These are phyloP conservation scores for Kwoniella dendrophila DNA, from an alignment of 768 basidiomycete species.

Conservation along the genomic window DNA sequence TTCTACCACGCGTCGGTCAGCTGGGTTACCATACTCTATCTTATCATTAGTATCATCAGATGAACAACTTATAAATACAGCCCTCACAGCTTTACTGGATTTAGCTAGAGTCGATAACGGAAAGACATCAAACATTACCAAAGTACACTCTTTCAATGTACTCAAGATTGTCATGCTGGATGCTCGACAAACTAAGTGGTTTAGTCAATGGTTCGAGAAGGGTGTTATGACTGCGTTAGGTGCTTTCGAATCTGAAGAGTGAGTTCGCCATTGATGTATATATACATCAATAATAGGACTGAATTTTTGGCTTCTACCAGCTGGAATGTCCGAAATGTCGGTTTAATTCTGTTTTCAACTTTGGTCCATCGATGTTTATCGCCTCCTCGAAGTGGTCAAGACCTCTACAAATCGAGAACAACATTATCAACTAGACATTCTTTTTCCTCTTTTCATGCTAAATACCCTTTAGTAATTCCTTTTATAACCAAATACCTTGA, in stretches of 20 bases:
- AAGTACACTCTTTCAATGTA: slow-evolving; percentile 54
- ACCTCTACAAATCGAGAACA: slow-evolving; percentile 33
- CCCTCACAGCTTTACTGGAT: slow-evolving; percentile 32
- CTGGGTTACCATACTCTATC: slow-evolving; percentile 50
- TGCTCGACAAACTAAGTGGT: slow-evolving; percentile 39
- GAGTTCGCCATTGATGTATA: slow-evolving; percentile 15
- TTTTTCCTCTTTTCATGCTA: slow-evolving; percentile 39
- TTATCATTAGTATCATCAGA: slow-evolving; percentile 46
- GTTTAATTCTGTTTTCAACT: slow-evolving; percentile 51
- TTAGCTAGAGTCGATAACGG: slow-evolving; percentile 36
- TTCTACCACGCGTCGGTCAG: slow-evolving; percentile 53
- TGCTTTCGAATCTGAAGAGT: slow-evolving; percentile 50
- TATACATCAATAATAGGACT: too few species aligned
- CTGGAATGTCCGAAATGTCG: slow-evolving; percentile 55
- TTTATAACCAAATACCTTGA: slow-evolving; percentile 27
- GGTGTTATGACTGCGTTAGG: slow-evolving; percentile 44
- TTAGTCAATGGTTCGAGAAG: slow-evolving; percentile 46
- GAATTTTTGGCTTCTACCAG: slow-evolving; percentile 23
- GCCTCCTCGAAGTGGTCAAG: slow-evolving; percentile 37
- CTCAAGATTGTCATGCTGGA: slow-evolving; percentile 53
- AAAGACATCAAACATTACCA: slow-evolving; percentile 39
- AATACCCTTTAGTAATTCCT: slow-evolving; percentile 43
- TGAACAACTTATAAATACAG: slow-evolving; percentile 33
- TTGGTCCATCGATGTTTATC: slow-evolving; percentile 45
- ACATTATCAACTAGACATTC: slow-evolving; percentile 36